Conservation (phyloP, 2,329 filamentous ascomycete species). For the Cercospora beticola region DNA sequence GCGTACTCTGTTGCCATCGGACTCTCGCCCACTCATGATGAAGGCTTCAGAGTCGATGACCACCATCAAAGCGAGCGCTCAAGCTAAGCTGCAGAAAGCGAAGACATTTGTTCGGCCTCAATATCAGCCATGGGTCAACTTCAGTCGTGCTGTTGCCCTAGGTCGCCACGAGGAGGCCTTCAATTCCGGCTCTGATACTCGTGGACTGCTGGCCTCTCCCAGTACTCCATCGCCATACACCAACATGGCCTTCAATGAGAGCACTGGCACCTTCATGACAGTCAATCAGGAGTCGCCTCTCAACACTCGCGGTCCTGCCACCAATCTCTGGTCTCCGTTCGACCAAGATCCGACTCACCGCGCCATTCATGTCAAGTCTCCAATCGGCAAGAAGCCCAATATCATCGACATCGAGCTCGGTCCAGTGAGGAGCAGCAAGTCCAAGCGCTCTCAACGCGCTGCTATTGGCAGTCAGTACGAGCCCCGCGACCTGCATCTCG, state of each 20-base stretch:
- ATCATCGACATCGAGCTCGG: constrained; percentile 14
- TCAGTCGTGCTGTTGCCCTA: constrained; percentile 10
- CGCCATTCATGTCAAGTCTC: constrained; percentile 10
- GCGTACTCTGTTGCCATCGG: constrained; percentile 12
- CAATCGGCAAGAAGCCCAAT: constrained; percentile 2
- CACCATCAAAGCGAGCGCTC: constrained; percentile 2
- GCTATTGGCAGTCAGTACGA: constrained; percentile 19
- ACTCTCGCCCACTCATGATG: constrained; percentile 9
- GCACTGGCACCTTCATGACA: constrained; percentile 22
- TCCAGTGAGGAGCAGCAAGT: constrained; percentile 9
- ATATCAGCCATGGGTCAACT: constrained; percentile 15
- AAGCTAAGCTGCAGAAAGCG: constrained; percentile 12
- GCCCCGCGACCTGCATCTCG: constrained; percentile 18
- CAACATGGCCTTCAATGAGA: constrained; percentile 21
- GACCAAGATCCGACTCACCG: constrained; percentile 10
- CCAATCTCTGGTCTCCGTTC: constrained; percentile 18
- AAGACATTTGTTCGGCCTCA: constrained; percentile 13
- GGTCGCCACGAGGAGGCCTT: constrained; percentile 6
- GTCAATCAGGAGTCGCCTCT: constrained; percentile 14
- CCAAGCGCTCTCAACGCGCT: constrained; percentile 13
- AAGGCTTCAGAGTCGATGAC: constrained; percentile 12
- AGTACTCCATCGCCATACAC: constrained; percentile 4
- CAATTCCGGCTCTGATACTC: constrained; percentile 17
- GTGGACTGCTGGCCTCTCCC: constrained; percentile 9
- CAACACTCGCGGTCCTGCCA: constrained; percentile 10